phyloP scores from a whole-genome alignment of 2,329 filamentous ascomycete genomes.

The Phyllosticta paracitricarpa region DNA sequence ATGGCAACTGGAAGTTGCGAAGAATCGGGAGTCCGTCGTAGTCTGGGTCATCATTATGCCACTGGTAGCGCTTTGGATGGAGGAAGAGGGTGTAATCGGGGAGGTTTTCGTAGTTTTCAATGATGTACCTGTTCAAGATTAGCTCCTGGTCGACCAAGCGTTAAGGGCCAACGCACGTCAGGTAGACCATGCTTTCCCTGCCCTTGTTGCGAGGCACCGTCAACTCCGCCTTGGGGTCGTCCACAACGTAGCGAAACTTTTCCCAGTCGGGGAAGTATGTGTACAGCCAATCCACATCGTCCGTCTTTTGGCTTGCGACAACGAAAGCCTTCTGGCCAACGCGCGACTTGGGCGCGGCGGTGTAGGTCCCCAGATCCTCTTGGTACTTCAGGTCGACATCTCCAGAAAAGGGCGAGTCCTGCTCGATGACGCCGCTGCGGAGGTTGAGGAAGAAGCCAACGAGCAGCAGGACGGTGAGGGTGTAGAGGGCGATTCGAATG shows the following conservation, averaged over 20 bases:
- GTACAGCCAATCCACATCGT: conserved; percentile 33
- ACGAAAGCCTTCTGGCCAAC: conserved; percentile 21
- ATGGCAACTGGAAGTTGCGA: conserved; percentile 37
- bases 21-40: conserved; percentile 42
- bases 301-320: conserved; percentile 27
- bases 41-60: conserved; percentile 44
- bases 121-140: conserved; percentile 26
- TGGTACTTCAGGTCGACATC: conserved; percentile 4
- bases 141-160: not conserved
- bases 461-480: conserved; percentile 7
- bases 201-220: conserved; percentile 40
- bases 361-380: conserved; percentile 5
- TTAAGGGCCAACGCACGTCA: conserved; percentile 28
- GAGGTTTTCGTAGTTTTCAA: conserved; percentile 30
- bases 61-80: conserved; percentile 34
- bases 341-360: not conserved
- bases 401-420: not conserved
- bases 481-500: conserved; percentile 9
- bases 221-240: conserved; percentile 27
- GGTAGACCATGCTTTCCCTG: conserved; percentile 40
- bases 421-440: not conserved
- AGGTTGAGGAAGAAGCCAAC: conserved; percentile 9
- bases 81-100: conserved; percentile 33
- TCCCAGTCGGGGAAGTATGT: conserved; percentile 29
- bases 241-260: conserved; percentile 34